phyloP scores from a whole-genome alignment of 495 filamentous ascomycete species.

The Delitschia confertaspora region DNA sequence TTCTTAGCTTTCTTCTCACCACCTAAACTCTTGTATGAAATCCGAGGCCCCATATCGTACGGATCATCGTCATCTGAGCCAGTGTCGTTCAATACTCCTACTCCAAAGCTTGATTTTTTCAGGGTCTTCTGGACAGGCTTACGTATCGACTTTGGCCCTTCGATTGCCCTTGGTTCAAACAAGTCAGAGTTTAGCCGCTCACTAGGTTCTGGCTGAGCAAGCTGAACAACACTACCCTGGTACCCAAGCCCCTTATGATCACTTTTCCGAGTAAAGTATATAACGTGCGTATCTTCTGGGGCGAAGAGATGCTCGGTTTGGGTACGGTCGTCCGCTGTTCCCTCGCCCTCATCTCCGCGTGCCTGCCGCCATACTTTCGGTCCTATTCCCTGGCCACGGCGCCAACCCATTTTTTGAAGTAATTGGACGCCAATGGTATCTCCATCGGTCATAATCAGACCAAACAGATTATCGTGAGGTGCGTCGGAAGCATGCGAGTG shows the following conservation, averaged over 20 bases:
- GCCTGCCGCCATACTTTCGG: slow-evolving; percentile 76
- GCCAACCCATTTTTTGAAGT: slow-evolving; percentile 92
- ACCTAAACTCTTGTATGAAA: slow-evolving; percentile 78
- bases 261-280: slow-evolving; percentile 62
- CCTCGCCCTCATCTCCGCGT: slow-evolving; percentile 49
- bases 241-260: slow-evolving; percentile 80
- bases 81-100: slow-evolving; percentile 86
- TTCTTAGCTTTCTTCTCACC: slow-evolving; percentile 74
- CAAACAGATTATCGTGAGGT: slow-evolving; percentile 55
- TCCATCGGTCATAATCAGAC: slow-evolving; percentile 62
- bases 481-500: slow-evolving; percentile 50
- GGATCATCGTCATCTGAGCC: slow-evolving; percentile 97
- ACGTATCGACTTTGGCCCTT: neutral
- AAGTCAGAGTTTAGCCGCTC: slow-evolving; percentile 14
- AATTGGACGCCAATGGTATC: slow-evolving; percentile 88
- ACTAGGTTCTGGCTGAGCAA: slow-evolving; percentile 16
- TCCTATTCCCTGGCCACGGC: slow-evolving; percentile 84
- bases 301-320: slow-evolving; percentile 64
- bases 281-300: slow-evolving; percentile 72
- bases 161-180: slow-evolving; percentile 3
- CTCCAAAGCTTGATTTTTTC: slow-evolving; percentile 56
- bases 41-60: slow-evolving; percentile 82
- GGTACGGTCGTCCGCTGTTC: slow-evolving; percentile 29
- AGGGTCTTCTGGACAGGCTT: slow-evolving; percentile 32
- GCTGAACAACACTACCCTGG: slow-evolving; percentile 53